Evolutionary conservation across 345 rosid species (phyloP).

Genomic region (Barbarea vulgaris): DNA sequence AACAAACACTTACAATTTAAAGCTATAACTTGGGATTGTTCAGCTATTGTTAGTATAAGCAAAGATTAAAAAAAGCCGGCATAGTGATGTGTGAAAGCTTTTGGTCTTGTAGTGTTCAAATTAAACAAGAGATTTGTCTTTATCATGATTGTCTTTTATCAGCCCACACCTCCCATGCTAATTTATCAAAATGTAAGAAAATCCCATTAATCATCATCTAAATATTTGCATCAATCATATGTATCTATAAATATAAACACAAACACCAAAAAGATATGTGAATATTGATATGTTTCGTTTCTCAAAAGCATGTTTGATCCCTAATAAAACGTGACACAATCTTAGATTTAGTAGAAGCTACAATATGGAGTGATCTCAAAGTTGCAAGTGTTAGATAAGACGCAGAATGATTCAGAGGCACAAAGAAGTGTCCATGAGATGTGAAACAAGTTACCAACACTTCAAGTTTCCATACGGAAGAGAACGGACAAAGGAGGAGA

Average conservation of each 20-base stretch:
- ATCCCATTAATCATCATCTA: slow-evolving; percentile 3
- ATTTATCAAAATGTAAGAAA: neutral
- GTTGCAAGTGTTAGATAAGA: slow-evolving; percentile 4
- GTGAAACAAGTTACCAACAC: slow-evolving; percentile 41
- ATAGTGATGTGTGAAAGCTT: slow-evolving; percentile 36
- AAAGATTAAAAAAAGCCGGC: slow-evolving; percentile 24
- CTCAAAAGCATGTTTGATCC: neutral
- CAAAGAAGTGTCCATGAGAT: slow-evolving; percentile 32
- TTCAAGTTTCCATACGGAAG: slow-evolving; percentile 38
- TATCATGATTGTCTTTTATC: slow-evolving; percentile 39
- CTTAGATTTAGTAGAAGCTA: neutral
- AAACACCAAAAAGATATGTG: neutral
- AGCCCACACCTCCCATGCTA: slow-evolving; percentile 37
- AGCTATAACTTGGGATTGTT: neutral
- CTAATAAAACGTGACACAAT: neutral
- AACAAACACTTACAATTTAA: neutral
- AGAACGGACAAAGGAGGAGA: slow-evolving; percentile 34
- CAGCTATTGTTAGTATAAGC: slow-evolving; percentile 5
- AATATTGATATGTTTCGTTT: slow-evolving; percentile 1
- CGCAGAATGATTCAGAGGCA: slow-evolving; percentile 38
- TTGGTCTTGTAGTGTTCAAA: slow-evolving; percentile 39
- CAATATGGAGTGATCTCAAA: neutral
- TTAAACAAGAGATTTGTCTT: slow-evolving; percentile 30
- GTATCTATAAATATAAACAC: neutral
- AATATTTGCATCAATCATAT: slow-evolving; percentile 1